Base-by-base conservation (phyloP, 108 stramenopile genomes). In the Seminavis robusta region DNA sequence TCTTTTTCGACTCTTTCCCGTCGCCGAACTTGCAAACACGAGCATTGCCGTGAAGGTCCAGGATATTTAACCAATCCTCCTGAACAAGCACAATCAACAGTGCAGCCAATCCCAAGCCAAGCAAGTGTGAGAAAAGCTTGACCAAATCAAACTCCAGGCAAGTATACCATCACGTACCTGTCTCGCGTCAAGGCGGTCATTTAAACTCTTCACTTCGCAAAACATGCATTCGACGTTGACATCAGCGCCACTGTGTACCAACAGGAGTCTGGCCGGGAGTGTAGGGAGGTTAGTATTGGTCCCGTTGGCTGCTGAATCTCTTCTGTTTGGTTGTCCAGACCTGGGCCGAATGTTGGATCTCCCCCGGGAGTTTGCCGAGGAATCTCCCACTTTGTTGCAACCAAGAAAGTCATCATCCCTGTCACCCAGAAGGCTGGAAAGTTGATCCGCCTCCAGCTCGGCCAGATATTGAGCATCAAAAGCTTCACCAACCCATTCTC, bases 21-120 rank as follows among this genome's bases (percentile, higher is more conserved):
- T 39, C 23, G 37, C 32, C 3, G 51, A 90, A 94, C 52, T 90
- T 94, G 69, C 92, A 90, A 19, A 90, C 88, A 29, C 89, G 59
- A 26, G 80, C 84, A 56, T 76, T 65, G 5, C 74, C 76, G 30
- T 57, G 44, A 1, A 30, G 40, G 42, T 84, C 81, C 17, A 94
- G 39, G 10, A 94, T 73, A 53, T 85, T 88, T 21, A 94, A 61
- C 92, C 92, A 94, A 47, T 88, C 86, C 60, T 88, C 84, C 59
- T 94, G n/a, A n/a, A n/a, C n/a, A n/a, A n/a, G n/a, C n/a, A n/a
- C n/a, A n/a, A n/a, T n/a, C n/a, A n/a, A n/a, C n/a, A n/a, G n/a
- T n/a, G n/a, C n/a, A n/a, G n/a, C n/a, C n/a, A n/a, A n/a, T n/a
- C n/a, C n/a, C n/a, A n/a, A n/a, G n/a, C n/a, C n/a, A n/a, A n/a